Conservation (phyloP, 2,329 filamentous ascomycete genomes). For the Annulohypoxylon truncatum region DNA sequence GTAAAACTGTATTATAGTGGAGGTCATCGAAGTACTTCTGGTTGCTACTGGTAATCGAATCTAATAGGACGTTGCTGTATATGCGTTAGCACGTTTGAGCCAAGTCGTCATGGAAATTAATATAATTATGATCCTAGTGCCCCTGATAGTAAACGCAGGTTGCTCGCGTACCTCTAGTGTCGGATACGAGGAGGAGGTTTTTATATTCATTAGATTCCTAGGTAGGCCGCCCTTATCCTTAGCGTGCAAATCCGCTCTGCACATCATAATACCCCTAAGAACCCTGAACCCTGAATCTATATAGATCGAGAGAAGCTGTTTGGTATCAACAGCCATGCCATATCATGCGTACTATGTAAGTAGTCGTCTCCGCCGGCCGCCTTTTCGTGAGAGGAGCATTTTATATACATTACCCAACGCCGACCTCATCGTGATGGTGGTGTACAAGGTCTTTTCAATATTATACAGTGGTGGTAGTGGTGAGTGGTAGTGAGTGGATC, state of each 20-base stretch:
- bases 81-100: neutral
- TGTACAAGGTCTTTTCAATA: conserved; percentile 42
- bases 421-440: conserved; percentile 39
- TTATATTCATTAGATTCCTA: conserved; percentile 35
- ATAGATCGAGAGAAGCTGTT: conserved; percentile 31
- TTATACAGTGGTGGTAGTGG: conserved; percentile 35
- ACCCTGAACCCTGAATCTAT: conserved; percentile 31
- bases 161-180: conserved; percentile 9
- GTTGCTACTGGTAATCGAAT: neutral
- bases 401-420: conserved; percentile 49
- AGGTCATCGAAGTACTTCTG: neutral
- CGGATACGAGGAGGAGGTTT: conserved; percentile 21
- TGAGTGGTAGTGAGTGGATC: conserved; percentile 2
- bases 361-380: conserved; percentile 38
- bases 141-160: conserved; percentile 5
- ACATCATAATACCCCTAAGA: conserved; percentile 23
- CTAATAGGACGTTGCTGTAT: neutral
- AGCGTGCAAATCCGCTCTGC: conserved; percentile 30
- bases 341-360: conserved; percentile 29
- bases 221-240: conserved; percentile 12
- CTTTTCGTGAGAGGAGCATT: conserved; percentile 50
- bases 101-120: neutral
- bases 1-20: neutral
- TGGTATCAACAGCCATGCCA: conserved; percentile 28
- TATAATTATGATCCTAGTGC: neutral